These are phyloP conservation scores for Malus fusca DNA, from an alignment of 306 rosid genomes.

Conservation along the genomic window DNA sequence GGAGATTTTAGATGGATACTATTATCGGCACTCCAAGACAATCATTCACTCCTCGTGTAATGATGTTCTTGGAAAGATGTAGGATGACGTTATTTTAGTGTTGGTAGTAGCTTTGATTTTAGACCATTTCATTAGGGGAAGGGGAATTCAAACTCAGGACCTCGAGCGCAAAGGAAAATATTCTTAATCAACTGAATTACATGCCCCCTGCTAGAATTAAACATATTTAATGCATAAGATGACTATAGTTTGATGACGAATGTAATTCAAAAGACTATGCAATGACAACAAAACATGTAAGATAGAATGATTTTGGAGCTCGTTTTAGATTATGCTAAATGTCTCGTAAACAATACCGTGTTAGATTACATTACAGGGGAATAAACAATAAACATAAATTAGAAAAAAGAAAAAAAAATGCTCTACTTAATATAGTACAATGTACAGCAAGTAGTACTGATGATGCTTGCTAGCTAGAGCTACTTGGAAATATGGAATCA, in stretches of 20 bases:
- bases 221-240: not conserved
- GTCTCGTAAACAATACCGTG: not conserved
- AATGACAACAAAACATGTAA: not conserved
- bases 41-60: too few relatives aligned
- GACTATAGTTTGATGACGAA: not conserved
- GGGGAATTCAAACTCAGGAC: too few relatives aligned
- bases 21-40: too few relatives aligned
- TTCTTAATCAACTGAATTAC: too few relatives aligned
- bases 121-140: too few relatives aligned
- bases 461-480: not conserved
- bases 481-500: not conserved
- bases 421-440: not conserved
- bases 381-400: not conserved
- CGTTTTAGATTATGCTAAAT: not conserved
- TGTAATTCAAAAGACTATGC: not conserved
- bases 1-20: too few relatives aligned
- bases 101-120: too few relatives aligned
- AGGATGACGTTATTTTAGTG: too few relatives aligned
- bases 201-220: too few relatives aligned
- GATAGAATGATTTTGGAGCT: not conserved
- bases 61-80: too few relatives aligned
- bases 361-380: slow-evolving; percentile 13
- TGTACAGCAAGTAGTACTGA: not conserved
- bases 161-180: too few relatives aligned
- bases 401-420: not conserved